Conservation (phyloP, 345 rosid genomes). For the Cardamine chenopodiifolia region DNA sequence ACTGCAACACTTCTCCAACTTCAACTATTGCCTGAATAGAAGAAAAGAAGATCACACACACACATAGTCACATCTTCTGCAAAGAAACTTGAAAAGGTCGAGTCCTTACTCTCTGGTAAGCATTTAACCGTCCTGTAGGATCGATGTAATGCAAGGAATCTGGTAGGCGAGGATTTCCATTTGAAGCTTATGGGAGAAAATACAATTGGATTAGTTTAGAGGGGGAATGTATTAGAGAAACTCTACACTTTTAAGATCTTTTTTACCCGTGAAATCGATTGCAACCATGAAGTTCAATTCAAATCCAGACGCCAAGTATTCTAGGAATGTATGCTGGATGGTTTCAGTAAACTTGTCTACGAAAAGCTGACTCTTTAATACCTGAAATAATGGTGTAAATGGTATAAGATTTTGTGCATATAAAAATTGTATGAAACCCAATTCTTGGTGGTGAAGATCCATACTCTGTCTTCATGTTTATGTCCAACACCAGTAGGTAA, state of each 20-base stretch:
- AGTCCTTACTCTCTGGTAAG: constrained; percentile 68
- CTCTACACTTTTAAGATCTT: neutral
- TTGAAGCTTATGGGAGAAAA: constrained; percentile 67
- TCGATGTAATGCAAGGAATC: constrained; percentile 87
- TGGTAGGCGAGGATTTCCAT: constrained; percentile 89
- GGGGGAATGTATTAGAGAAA: neutral
- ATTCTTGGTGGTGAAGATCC: constrained; percentile 13
- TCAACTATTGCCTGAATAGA: constrained; percentile 71
- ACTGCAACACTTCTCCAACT: constrained; percentile 90
- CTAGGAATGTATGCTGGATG: constrained; percentile 72
- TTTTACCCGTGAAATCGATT: constrained; percentile 86
- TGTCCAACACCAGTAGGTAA: constrained; percentile 65
- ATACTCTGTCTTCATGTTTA: constrained; percentile 64
- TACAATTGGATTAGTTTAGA: constrained; percentile 10
- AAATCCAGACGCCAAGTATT: constrained; percentile 79
- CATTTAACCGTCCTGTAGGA: constrained; percentile 69
- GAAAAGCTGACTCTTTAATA: constrained; percentile 66
- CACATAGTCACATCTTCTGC: constrained; percentile 12
- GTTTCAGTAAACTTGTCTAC: constrained; percentile 76
- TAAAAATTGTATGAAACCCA: neutral
- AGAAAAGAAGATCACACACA: neutral
- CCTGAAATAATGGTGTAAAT: constrained; percentile 42
- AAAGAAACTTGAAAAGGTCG: neutral
- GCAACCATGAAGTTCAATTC: constrained; percentile 97
- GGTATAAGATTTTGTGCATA: neutral